phyloP scores from a whole-genome alignment of 495 filamentous ascomycete species.

The Aspergillus heteromorphus region DNA sequence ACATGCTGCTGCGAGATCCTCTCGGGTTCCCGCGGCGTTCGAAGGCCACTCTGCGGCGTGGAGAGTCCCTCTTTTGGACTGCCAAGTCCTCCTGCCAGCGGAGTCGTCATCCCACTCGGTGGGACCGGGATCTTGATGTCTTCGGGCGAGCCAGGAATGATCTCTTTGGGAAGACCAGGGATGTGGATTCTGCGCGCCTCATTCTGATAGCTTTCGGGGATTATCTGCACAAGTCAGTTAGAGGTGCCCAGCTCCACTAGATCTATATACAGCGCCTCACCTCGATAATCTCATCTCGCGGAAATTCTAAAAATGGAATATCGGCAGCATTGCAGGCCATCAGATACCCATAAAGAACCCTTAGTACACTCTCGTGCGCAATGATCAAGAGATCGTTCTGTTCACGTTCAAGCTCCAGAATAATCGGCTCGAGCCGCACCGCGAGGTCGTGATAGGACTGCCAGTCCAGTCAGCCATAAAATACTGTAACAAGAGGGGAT shows the following conservation, averaged over 20 bases:
- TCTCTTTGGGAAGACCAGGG: conserved; percentile 53
- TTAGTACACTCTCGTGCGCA: conserved; percentile 92
- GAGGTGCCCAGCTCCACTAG: conserved; percentile 9
- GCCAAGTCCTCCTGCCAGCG: conserved; percentile 40
- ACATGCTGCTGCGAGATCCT: conserved; percentile 45
- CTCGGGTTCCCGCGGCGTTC: conserved; percentile 43
- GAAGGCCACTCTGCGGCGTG: conserved; percentile 41
- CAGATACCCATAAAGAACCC: conserved; percentile 93
- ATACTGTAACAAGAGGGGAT: not conserved
- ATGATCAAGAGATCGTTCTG: conserved; percentile 96
- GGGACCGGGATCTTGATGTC: conserved; percentile 80
- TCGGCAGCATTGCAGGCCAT: conserved; percentile 98
- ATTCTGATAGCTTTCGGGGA: conserved; percentile 96
- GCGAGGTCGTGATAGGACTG: conserved; percentile 98
- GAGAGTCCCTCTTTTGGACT: conserved; percentile 37
- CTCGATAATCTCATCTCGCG: conserved; percentile 95
- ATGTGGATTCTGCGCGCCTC: conserved; percentile 83
- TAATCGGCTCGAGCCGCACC: conserved; percentile 96
- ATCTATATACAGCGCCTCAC: conserved; percentile 29
- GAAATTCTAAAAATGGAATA: conserved; percentile 90
- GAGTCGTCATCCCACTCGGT: conserved; percentile 48
- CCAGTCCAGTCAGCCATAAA: conserved; percentile 8
- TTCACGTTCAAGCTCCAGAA: conserved; percentile 94
- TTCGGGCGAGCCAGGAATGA: conserved; percentile 71
- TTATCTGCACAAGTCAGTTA: conserved; percentile 54